These are phyloP conservation scores for Berberis thunbergii DNA, from an alignment of 164 flowering plant species.

Conservation along the genomic window DNA sequence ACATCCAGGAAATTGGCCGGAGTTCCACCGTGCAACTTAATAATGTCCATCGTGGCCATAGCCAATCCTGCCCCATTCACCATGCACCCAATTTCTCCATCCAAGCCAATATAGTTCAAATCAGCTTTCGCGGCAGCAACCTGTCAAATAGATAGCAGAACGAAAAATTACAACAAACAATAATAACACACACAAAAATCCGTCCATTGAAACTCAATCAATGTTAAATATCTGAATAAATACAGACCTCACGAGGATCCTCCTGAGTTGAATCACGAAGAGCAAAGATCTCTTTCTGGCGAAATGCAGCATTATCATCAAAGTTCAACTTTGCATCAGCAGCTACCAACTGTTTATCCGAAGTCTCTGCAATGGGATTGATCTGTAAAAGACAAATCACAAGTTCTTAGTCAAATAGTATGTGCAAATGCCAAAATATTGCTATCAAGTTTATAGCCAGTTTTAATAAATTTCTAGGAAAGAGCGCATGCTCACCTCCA, in stretches of 20 bases:
- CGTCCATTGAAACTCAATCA: background rate
- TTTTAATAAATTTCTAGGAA: background rate
- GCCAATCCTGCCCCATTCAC: slow-evolving; percentile 99
- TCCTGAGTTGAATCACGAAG: slow-evolving; percentile 93
- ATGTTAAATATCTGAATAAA: background rate
- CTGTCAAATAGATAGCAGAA: slow-evolving; percentile 24
- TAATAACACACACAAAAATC: background rate
- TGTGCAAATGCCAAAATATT: background rate
- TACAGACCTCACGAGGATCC: slow-evolving; percentile 93
- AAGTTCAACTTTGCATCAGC: slow-evolving; percentile 99
- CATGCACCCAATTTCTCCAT: slow-evolving; percentile 99
- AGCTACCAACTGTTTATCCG: slow-evolving; percentile 82
- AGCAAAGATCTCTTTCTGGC: slow-evolving; percentile 84
- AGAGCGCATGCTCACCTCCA: slow-evolving; percentile 59
- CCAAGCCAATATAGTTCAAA: slow-evolving; percentile 94
- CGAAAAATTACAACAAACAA: background rate
- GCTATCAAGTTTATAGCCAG: background rate
- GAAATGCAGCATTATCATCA: slow-evolving; percentile 96
- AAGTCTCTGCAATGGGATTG: slow-evolving; percentile 92
- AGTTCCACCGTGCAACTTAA: slow-evolving; percentile 97
- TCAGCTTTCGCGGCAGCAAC: slow-evolving; percentile 97
- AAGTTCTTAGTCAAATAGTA: background rate
- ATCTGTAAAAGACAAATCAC: slow-evolving; percentile 41
- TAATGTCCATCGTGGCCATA: slow-evolving; percentile 99
- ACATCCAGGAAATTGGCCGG: slow-evolving; percentile 99